Percentiles rank a stretch among this genome's conserved stretches.
phyloP scores from a whole-genome alignment of 495 filamentous ascomycete genomes.

The Podospora bellae-mahoneyi region DNA sequence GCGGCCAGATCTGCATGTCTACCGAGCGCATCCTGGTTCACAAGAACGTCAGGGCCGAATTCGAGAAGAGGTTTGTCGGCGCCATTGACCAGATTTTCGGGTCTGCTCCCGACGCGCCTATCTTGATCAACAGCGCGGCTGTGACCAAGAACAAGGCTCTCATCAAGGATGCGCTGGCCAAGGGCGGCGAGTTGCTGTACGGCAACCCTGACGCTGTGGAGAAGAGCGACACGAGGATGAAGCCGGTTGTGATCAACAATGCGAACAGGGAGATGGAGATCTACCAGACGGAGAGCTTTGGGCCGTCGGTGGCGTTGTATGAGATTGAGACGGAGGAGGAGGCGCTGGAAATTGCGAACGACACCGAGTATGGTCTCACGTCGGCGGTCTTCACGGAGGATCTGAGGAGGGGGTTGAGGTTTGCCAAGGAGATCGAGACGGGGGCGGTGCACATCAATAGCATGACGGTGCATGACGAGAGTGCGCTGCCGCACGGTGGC shows the following conservation, averaged over 20 bases:
- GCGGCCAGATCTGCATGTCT: constrained; percentile 89
- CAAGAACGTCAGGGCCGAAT: constrained; percentile 60
- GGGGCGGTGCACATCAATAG: constrained; percentile 88
- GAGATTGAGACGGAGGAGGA: constrained; percentile 61
- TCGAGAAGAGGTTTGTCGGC: constrained; percentile 58
- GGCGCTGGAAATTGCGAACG: constrained; percentile 73
- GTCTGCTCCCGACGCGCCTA: constrained; percentile 48
- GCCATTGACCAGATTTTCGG: constrained; percentile 51
- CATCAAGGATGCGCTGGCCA: constrained; percentile 59
- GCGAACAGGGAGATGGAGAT: constrained; percentile 82
- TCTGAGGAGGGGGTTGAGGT: constrained; percentile 66
- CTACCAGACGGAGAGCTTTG: constrained; percentile 78
- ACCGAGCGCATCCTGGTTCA: constrained; percentile 88
- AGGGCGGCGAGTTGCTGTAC: constrained; percentile 65
- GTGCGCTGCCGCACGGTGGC: constrained; percentile 75
- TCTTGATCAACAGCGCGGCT: constrained; percentile 58
- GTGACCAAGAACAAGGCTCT: constrained; percentile 68
- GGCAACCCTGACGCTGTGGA: constrained; percentile 52
- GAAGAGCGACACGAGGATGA: constrained; percentile 54
- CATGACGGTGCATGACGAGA: constrained; percentile 82
- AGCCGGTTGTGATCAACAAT: constrained; percentile 64
- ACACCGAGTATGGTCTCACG: constrained; percentile 76
- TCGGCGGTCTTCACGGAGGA: constrained; percentile 87
- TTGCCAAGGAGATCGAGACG: constrained; percentile 72
- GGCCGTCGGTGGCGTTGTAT: constrained; percentile 65